Base-by-base conservation (phyloP, 495 filamentous ascomycete species). In the Xeromyces bisporus region DNA sequence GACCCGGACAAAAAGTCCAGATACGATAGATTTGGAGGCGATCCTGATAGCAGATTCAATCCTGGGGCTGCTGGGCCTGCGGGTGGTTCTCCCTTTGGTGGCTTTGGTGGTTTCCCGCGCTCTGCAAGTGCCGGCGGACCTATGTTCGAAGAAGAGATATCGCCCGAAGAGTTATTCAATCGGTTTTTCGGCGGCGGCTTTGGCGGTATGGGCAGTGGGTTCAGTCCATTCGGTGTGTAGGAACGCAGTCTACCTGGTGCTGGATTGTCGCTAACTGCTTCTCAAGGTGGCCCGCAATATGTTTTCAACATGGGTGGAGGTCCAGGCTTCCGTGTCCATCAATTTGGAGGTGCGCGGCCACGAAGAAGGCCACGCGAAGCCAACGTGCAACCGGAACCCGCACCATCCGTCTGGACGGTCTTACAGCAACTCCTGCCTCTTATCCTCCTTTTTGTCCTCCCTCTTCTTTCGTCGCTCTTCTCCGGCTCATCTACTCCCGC, bases 91-190 rank as follows among this genome's bases (percentile, higher is more conserved):
- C 49, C 56, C 18, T 96, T 93, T 51, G 60, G 68, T 38, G 87
- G 86, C 41, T 61, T 62, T 10, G 67, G 67, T 20, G 64, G 63
- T 13, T 71, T 70, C 41, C 59, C 62, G 9, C 56, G 69, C 18
- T 58, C 58, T 4, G 56, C 54, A 29, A 50, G 50, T 16, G 50
- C 47, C 15, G 54, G 55, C 17, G 66, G 70, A 9, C 46, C 59
- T 11, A 73, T 73, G 64, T 89, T 76, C 51, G 83, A 85, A 14
- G 81, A 84, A 23, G 89, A 96, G 47, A 89, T 97, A 33, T 91
- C 80, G 23, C 87, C 89, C 0, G 89, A 97, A 57, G 89, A 97
- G 45, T 64, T 96, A 56, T 96, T 97, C 57, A 74, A 85, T 48
- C 71, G 86, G 39, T 94, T 97, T 64, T 97, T 97, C 59, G 72